phyloP scores from a whole-genome alignment of 306 rosid species.

The Lathyrus sativus region DNA sequence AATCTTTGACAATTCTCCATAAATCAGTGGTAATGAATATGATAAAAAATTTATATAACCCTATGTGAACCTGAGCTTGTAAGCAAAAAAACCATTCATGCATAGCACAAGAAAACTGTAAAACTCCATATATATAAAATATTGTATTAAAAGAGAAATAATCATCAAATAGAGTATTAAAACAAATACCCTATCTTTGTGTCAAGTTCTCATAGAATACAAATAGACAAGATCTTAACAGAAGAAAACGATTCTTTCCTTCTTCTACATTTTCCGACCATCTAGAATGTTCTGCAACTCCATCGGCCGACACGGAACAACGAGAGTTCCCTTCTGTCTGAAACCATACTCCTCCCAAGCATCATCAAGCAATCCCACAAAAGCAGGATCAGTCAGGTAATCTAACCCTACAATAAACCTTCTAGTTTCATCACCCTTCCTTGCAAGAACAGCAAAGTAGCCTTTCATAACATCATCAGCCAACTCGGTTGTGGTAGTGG shows the following conservation, averaged over 20 bases:
- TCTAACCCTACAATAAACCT: conserved; percentile 58
- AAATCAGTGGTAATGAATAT: not conserved
- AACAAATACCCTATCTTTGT: too few relatives aligned
- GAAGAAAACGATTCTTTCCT: too few relatives aligned
- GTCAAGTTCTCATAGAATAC: too few relatives aligned
- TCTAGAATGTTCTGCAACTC: conserved; percentile 61
- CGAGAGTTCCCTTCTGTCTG: conserved; percentile 64
- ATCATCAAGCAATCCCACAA: conserved; percentile 56
- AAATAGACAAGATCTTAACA: too few relatives aligned
- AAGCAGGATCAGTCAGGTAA: conserved; percentile 57
- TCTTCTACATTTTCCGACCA: not conserved
- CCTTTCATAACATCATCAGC: conserved; percentile 51
- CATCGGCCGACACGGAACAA: conserved; percentile 61
- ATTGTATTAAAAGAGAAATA: too few relatives aligned
- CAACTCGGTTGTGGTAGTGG: not conserved
- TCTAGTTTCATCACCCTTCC: conserved; percentile 50
- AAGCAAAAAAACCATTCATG: not conserved
- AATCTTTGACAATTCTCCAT: not conserved
- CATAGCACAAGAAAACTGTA: not conserved
- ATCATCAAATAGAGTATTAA: too few relatives aligned
- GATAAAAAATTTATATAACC: not conserved
- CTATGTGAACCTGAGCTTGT: not conserved
- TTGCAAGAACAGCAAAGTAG: conserved; percentile 61
- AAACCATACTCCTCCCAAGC: conserved; percentile 70
- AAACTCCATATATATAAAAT: too few relatives aligned